Conservation (phyloP, 441 rosid species). For the Dalechampia spathulata region DNA sequence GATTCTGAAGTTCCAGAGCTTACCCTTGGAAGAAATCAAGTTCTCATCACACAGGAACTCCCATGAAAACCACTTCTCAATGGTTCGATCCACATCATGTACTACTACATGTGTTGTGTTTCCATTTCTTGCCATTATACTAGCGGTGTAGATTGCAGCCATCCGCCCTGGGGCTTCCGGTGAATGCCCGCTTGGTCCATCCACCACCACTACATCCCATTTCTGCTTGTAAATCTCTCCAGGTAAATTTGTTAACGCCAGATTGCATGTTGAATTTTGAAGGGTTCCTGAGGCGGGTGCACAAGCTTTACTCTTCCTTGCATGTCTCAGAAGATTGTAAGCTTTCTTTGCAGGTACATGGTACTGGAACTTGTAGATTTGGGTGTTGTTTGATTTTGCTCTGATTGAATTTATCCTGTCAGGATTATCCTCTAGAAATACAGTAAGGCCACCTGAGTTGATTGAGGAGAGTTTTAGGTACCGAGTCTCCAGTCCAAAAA, state of each 20-base stretch:
- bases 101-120: constrained; percentile 43
- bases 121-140: constrained; percentile 45
- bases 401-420: constrained; percentile 45
- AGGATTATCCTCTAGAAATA: constrained; percentile 78
- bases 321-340: constrained; percentile 37
- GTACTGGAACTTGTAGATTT: constrained; percentile 53
- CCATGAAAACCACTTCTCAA: constrained; percentile 55
- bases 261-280: constrained; percentile 42
- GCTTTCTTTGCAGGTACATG: constrained; percentile 54
- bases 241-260: constrained; percentile 47
- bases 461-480: constrained; percentile 73
- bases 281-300: constrained; percentile 36
- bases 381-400: constrained; percentile 36
- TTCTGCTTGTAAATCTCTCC: constrained; percentile 35
- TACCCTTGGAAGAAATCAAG: constrained; percentile 36
- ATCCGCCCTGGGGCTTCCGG: constrained; percentile 63
- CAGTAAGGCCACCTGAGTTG: constrained; percentile 60
- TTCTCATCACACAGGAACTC: constrained; percentile 46
- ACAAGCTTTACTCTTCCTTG: constrained; percentile 45
- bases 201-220: constrained; percentile 66
- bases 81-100: constrained; percentile 48
- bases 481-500: constrained; percentile 69
- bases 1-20: constrained; percentile 56
- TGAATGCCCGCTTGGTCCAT: constrained; percentile 58
- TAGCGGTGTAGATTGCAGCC: constrained; percentile 56